Evolutionary conservation across 306 rosid genomes (phyloP).

Genomic region (Chamaecrista fasciculata): DNA sequence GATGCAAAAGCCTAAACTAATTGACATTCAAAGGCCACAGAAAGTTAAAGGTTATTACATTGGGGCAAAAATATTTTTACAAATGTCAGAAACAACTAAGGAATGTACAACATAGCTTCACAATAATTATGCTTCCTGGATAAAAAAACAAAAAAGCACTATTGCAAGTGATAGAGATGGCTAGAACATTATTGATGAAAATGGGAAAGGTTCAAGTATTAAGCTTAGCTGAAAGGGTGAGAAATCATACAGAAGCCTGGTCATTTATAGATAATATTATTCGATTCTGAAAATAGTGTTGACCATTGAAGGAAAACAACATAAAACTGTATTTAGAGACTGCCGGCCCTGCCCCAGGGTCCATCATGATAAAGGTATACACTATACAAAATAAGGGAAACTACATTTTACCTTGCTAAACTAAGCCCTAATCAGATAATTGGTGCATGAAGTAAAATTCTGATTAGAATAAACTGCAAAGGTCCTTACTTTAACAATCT

Average conservation of each 20-base stretch:
- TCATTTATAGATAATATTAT: slow-evolving; percentile 1
- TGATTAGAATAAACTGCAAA: too few relatives aligned
- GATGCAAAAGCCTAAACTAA: neutral
- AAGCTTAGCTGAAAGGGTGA: neutral
- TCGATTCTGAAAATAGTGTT: neutral
- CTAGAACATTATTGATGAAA: neutral
- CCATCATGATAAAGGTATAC: neutral
- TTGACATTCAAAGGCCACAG: neutral
- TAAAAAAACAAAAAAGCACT: neutral
- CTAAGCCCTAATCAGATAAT: too few relatives aligned
- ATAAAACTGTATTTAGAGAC: slow-evolving; percentile 9
- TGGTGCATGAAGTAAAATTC: too few relatives aligned
- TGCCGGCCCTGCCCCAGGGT: neutral
- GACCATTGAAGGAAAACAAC: slow-evolving; percentile 21
- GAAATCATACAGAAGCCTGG: neutral
- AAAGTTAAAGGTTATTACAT: neutral
- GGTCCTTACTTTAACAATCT: too few relatives aligned
- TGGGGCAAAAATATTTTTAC: slow-evolving; percentile 3
- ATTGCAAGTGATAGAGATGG: slow-evolving; percentile 8
- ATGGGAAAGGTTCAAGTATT: neutral
- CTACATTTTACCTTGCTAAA: too few relatives aligned
- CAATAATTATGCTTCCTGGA: neutral
- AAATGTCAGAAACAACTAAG: neutral
- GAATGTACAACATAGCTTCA: slow-evolving; percentile 1
- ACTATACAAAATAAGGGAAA: neutral